phyloP scores from a whole-genome alignment of 1,284 basidiomycete genomes.

The Ganoderma sinense region DNA sequence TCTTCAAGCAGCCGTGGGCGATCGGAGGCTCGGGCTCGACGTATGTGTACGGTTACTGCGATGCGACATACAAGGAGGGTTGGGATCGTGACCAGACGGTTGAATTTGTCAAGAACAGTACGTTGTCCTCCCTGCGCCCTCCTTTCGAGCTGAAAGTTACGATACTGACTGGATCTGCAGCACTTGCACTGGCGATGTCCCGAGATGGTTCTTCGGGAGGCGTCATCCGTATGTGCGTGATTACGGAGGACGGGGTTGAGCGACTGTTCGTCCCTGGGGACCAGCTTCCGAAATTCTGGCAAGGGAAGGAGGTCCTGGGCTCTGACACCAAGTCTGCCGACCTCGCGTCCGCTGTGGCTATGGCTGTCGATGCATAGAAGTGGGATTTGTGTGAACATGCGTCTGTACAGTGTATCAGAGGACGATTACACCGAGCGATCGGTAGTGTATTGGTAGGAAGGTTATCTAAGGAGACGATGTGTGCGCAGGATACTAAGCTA shows the following conservation, averaged over 20 bases:
- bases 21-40: slow-evolving; percentile 97
- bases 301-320: slow-evolving; percentile 76
- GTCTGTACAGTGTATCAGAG: slow-evolving; percentile 26
- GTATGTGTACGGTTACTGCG: slow-evolving; percentile 99
- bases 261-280: slow-evolving; percentile 95
- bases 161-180: slow-evolving; percentile 49
- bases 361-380: slow-evolving; percentile 70
- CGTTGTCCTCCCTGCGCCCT: slow-evolving; percentile 43
- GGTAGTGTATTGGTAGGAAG: slow-evolving; percentile 28
- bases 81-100: slow-evolving; percentile 93
- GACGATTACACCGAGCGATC: slow-evolving; percentile 22
- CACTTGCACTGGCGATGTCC: slow-evolving; percentile 95
- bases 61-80: slow-evolving; percentile 96
- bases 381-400: slow-evolving; percentile 6
- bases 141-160: neutral
- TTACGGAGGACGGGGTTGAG: slow-evolving; percentile 92
- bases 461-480: neutral
- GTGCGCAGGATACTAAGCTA: neutral
- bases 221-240: slow-evolving; percentile 96
- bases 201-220: slow-evolving; percentile 98
- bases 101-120: slow-evolving; percentile 96
- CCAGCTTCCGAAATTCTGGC: slow-evolving; percentile 88
- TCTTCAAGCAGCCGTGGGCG: slow-evolving; percentile 96
- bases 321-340: slow-evolving; percentile 40
- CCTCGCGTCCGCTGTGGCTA: slow-evolving; percentile 54